phyloP scores from a whole-genome alignment of 805 yeast species.

The Starmerella davenportii region DNA sequence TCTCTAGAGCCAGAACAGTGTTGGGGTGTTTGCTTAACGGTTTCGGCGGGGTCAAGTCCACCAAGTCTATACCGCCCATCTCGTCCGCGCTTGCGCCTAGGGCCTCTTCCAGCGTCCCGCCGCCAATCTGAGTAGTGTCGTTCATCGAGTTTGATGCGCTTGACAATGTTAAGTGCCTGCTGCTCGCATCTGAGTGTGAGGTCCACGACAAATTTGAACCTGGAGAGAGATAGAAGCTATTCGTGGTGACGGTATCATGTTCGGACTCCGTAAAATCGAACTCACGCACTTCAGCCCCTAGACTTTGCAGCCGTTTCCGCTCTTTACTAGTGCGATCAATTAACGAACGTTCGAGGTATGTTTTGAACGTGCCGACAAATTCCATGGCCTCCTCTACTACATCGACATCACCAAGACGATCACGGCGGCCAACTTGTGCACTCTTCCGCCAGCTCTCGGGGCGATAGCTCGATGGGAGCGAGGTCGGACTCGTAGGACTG shows the following conservation, averaged over 20 bases:
- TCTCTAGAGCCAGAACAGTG: background rate
- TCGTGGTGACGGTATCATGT: background rate
- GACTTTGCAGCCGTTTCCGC: slow-evolving; percentile 5
- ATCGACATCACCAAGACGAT: background rate
- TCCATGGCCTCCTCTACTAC: slow-evolving; percentile 19
- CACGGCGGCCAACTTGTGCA: slow-evolving; percentile 6
- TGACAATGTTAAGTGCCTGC: too few species aligned
- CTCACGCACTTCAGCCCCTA: background rate
- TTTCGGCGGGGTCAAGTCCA: background rate
- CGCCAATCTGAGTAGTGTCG: background rate
- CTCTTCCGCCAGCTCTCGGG: slow-evolving; percentile 14
- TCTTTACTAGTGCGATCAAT: slow-evolving; percentile 18
- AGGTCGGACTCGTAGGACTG: slow-evolving; percentile 8
- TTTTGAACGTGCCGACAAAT: slow-evolving; percentile 21
- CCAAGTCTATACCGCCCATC: background rate
- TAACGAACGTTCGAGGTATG: slow-evolving; percentile 20
- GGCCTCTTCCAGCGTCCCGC: background rate
- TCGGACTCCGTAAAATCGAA: background rate
- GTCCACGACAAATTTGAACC: background rate
- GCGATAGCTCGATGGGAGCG: slow-evolving; percentile 10
- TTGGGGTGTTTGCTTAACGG: background rate
- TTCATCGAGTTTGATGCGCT: too few species aligned
- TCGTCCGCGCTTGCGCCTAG: background rate
- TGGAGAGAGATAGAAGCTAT: background rate
- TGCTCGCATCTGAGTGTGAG: too few species aligned